Conservation (phyloP, 2,329 filamentous ascomycete genomes). For the Cercospora zeae-maydis region DNA sequence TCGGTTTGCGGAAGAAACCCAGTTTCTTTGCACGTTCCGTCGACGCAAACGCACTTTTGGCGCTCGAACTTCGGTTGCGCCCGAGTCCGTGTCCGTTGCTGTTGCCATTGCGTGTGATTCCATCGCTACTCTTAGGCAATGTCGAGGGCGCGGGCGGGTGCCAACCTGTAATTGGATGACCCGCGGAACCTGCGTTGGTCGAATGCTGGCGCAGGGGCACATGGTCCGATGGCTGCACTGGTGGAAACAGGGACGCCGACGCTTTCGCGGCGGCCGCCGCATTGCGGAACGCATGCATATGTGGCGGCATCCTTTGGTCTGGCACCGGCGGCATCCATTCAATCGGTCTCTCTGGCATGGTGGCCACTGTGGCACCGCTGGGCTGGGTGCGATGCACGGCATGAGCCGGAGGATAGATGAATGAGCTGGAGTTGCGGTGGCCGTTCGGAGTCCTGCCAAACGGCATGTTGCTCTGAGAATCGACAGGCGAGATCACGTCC, state of each 20-base stretch:
- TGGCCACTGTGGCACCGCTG: slow-evolving; percentile 19
- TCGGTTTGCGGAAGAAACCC: slow-evolving; percentile 28
- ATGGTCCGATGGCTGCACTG: slow-evolving; percentile 27
- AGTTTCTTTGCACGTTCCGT: slow-evolving; percentile 30
- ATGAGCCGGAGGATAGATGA: slow-evolving; percentile 28
- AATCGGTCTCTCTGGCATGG: slow-evolving; percentile 5
- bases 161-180: slow-evolving; percentile 37
- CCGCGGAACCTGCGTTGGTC: slow-evolving; percentile 26
- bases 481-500: slow-evolving; percentile 24
- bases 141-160: slow-evolving; percentile 32
- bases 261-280: slow-evolving; percentile 25
- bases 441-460: slow-evolving; percentile 10
- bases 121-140: slow-evolving; percentile 12
- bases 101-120: slow-evolving; percentile 8
- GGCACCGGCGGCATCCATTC: slow-evolving; percentile 5
- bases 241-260: slow-evolving; percentile 31
- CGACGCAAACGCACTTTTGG: slow-evolving; percentile 24
- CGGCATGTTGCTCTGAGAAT: neutral
- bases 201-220: slow-evolving; percentile 27
- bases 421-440: slow-evolving; percentile 29
- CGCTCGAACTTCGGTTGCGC: slow-evolving; percentile 22
- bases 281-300: slow-evolving; percentile 34
- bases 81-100: neutral
- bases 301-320: slow-evolving; percentile 29
- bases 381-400: slow-evolving; percentile 15